Conservation (phyloP, 768 basidiomycete species). For the Exidia glandulosa region DNA sequence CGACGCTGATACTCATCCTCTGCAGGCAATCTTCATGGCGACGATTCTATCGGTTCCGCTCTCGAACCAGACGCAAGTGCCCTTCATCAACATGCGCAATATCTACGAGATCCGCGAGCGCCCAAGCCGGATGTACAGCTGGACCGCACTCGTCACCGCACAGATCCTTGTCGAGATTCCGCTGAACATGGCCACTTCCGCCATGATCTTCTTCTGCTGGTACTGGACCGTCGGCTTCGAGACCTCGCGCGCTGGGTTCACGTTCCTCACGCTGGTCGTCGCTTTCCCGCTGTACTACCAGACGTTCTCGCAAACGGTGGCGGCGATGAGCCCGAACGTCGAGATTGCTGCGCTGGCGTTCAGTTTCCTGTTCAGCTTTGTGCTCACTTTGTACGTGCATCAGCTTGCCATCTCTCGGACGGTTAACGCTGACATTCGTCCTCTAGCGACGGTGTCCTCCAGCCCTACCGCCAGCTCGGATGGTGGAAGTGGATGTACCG, state of each 20-base stretch:
- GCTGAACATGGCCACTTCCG: conserved; percentile 49
- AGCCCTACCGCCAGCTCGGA: conserved; percentile 47
- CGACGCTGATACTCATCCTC: too few species aligned
- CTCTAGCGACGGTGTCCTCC: conserved; percentile 52
- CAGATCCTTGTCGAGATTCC: conserved; percentile 42
- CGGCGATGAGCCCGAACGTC: conserved; percentile 47
- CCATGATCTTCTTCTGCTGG: conserved; percentile 55
- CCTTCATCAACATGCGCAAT: conserved; percentile 45
- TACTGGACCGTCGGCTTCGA: conserved; percentile 56
- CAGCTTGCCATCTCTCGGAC: background rate
- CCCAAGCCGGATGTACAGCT: conserved; percentile 53
- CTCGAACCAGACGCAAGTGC: conserved; percentile 52
- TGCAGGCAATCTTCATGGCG: too few species aligned
- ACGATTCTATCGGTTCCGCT: conserved; percentile 42
- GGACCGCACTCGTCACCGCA: conserved; percentile 30
- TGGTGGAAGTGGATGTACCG: conserved; percentile 45
- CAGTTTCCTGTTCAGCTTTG: conserved; percentile 49
- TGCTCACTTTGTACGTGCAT: conserved; percentile 45
- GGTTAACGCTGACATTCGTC: background rate
- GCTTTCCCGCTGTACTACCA: conserved; percentile 53
- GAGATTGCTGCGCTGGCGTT: conserved; percentile 51
- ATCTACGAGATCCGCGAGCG: conserved; percentile 60
- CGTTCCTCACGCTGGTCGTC: conserved; percentile 42
- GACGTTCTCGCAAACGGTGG: conserved; percentile 48
- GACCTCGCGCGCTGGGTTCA: conserved; percentile 42